Percentiles rank a stretch among this genome's conserved stretches.
Evolutionary conservation across 306 rosid genomes (phyloP).

Genomic region (Begonia peltatifolia): DNA sequence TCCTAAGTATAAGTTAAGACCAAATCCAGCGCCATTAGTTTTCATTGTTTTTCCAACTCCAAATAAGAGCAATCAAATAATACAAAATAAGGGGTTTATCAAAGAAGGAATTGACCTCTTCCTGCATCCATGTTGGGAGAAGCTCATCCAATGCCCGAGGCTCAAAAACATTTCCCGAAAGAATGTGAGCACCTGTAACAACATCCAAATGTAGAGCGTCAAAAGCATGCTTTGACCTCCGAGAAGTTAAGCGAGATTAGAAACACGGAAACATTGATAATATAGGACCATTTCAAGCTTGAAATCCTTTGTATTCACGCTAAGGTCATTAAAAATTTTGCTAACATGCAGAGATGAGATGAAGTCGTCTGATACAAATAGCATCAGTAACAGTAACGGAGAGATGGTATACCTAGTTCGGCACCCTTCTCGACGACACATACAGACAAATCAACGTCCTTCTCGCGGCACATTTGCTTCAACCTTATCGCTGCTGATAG

Average conservation of each 20-base stretch:
- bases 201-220: constrained; percentile 1
- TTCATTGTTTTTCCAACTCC: too few relatives aligned
- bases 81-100: too few relatives aligned
- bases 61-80: too few relatives aligned
- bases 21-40: neutral
- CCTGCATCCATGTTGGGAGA: constrained; percentile 73
- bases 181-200: constrained; percentile 64
- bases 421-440: constrained; percentile 93
- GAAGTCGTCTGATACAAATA: too few relatives aligned
- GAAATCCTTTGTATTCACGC: too few relatives aligned
- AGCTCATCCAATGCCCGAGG: constrained; percentile 84
- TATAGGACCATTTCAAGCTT: neutral
- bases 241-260: too few relatives aligned
- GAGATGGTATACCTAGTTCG: constrained; percentile 54
- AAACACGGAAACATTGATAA: neutral
- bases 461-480: constrained; percentile 63
- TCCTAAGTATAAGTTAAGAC: neutral
- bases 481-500: constrained; percentile 78
- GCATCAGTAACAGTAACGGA: too few relatives aligned
- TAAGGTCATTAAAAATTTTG: too few relatives aligned
- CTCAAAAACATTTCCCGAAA: constrained; percentile 91
- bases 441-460: constrained; percentile 49
- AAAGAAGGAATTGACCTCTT: constrained; percentile 30
- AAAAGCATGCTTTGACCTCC: neutral
- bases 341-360: too few relatives aligned